Percentiles rank a stretch among this genome's conserved stretches.
phyloP scores from a whole-genome alignment of 176 grass and related monocot genomes.

The Oryza glaberrima region DNA sequence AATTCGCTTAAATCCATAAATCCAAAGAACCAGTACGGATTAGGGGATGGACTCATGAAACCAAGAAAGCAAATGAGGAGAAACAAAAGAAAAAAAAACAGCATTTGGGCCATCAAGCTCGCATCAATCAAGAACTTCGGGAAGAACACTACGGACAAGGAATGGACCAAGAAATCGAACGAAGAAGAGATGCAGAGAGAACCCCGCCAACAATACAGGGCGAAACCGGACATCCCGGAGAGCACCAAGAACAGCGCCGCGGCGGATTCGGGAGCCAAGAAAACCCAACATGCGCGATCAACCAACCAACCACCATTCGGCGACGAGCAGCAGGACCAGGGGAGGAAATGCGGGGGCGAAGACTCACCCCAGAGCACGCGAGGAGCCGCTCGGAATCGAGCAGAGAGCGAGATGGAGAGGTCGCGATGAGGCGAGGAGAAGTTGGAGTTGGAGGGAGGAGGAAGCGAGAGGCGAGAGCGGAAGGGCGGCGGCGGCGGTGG shows the following conservation, averaged over 20 bases:
- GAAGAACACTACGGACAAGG: background rate
- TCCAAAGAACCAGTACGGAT: too few relatives aligned
- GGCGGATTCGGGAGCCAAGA: constrained; percentile 23
- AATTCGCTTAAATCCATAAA: too few relatives aligned
- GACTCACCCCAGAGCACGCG: too few relatives aligned
- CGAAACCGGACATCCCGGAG: background rate
- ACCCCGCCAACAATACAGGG: background rate
- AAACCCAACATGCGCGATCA: background rate
- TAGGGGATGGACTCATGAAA: background rate
- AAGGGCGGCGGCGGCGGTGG: too few relatives aligned
- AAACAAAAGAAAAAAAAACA: background rate
- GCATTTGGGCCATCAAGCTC: too few relatives aligned
- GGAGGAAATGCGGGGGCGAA: background rate
- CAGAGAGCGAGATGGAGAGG: too few relatives aligned
- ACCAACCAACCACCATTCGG: too few relatives aligned
- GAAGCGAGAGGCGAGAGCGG: too few relatives aligned
- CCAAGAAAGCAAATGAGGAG: background rate
- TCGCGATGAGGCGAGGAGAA: too few relatives aligned
- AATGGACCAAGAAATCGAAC: background rate
- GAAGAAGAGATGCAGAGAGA: background rate
- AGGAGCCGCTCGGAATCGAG: too few relatives aligned
- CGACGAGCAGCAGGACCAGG: background rate
- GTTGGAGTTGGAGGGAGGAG: too few relatives aligned
- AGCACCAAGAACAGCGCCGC: background rate
- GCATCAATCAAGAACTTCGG: background rate